These are phyloP conservation scores for Phaeotremella skinneri DNA, from an alignment of 768 basidiomycete species.

Conservation along the genomic window DNA sequence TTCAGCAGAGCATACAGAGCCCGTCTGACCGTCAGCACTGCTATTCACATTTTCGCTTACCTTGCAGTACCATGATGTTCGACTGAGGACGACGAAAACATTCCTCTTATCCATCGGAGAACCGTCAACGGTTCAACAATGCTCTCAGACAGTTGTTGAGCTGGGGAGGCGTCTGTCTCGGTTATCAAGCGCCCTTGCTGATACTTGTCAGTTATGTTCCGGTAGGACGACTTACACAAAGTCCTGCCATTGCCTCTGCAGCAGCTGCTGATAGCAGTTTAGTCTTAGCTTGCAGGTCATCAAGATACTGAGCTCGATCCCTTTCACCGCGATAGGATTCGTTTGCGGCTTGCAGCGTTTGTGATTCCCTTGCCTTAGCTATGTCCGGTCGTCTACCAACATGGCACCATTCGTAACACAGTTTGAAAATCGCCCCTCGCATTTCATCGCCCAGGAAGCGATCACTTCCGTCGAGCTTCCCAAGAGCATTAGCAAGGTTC, in stretches of 20 bases:
- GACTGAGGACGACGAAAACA: constrained; percentile 39
- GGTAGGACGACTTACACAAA: constrained; percentile 65
- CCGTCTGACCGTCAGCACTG: constrained; percentile 59
- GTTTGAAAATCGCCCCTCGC: constrained; percentile 73
- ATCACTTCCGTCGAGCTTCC: constrained; percentile 66
- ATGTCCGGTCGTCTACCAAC: constrained; percentile 70
- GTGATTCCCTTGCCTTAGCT: constrained; percentile 65
- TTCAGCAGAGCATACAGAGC: constrained; percentile 68
- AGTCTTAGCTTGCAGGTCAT: constrained; percentile 59
- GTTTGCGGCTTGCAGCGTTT: constrained; percentile 68
- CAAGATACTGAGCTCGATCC: constrained; percentile 55
- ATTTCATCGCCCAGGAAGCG: constrained; percentile 71
- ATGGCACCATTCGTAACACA: constrained; percentile 93
- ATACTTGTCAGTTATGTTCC: neutral
- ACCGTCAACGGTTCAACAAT: constrained; percentile 46
- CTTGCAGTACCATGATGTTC: constrained; percentile 34
- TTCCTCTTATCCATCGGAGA: constrained; percentile 49
- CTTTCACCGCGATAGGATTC: constrained; percentile 61
- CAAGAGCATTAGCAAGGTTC: constrained; percentile 72
- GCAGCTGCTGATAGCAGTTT: constrained; percentile 73
- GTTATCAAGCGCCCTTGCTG: constrained; percentile 77
- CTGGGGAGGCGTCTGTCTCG: constrained; percentile 30
- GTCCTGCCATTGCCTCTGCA: constrained; percentile 78
- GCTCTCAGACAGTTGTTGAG: constrained; percentile 28
- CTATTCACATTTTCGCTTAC: constrained; percentile 13